Evolutionary conservation across 805 yeast genomes (phyloP), one percentile per base, ranked within the genome.

Genomic region (Starmerella roubikii): DNA sequence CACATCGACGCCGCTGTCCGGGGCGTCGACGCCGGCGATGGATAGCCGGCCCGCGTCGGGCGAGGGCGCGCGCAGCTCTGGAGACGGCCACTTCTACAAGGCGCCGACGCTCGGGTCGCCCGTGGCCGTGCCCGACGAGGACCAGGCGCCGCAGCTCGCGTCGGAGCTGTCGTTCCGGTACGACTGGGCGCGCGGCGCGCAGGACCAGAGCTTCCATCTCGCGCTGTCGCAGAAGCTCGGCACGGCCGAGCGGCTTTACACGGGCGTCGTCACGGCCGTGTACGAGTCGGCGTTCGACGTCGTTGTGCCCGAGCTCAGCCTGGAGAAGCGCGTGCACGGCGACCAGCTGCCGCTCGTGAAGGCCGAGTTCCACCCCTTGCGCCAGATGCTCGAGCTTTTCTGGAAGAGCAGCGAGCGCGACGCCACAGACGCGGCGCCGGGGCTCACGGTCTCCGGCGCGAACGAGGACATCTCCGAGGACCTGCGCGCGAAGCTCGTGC

Each of bases 221-320:
- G 26, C 27, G n/a, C 35, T 49, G 16, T 27, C 42, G 4, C 32
- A 37, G 17, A 65, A 79, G 39, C 65, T 86, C 34, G 80, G 88
- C 41, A 61, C 69, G 13, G 76, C 94, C 2, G 94, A 84, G 57
- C 57, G 84, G 36, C 67, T 88, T 46, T 75, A 85, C 29, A 75
- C 77, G 72, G 96, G 93, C 13, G 74, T 84, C 13, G 91, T 88
- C 15, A 61, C 84, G 20, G 95, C 85, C 58, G 96, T 88, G 9
- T 86, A 88, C 57, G 97, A 91, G 60, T 82, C 94, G 1, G 83
- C 97, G 2, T 91, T 91, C 62, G 98, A 91, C 57, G 84, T 83
- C 4, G 75, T 78, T 46, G 65, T 83, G 40, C 93, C 94, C 2
- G 93, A 81, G 48, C 76, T 83, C 60, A 93, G 54, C 30, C 45